Evolutionary conservation across 352 stramenopile species (phyloP).

Genomic region (Pythium phragmitis): DNA sequence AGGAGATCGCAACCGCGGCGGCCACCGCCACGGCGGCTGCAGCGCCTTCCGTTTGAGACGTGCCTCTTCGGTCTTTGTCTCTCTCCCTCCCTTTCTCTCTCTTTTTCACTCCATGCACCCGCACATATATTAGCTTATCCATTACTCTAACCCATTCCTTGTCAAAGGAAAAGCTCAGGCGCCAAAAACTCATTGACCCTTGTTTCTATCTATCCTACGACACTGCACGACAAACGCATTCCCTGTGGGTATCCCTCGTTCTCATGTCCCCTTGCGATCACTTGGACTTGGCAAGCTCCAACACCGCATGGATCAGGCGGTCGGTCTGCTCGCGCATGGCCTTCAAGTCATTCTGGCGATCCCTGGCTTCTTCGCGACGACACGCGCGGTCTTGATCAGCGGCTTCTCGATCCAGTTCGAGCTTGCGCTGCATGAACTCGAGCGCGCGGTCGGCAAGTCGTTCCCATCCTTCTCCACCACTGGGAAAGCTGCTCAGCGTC

Average conservation of each 20-base stretch:
- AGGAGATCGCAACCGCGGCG: constrained; percentile 4
- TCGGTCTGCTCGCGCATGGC: constrained; percentile 20
- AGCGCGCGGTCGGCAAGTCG: constrained; percentile 4
- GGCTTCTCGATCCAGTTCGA: constrained; percentile 15
- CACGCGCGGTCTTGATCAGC: constrained; percentile 12
- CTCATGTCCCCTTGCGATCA: background rate
- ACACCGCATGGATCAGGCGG: constrained; percentile 10
- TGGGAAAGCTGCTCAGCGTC: background rate
- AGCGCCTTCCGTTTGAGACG: constrained; percentile 5
- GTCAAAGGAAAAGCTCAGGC: too few relatives aligned
- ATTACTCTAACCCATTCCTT: too few relatives aligned
- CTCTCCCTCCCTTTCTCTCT: background rate
- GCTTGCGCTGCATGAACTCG: constrained; percentile 15
- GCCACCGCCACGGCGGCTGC: background rate
- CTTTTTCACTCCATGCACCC: background rate
- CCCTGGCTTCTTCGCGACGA: constrained; percentile 16
- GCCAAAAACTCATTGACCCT: too few relatives aligned
- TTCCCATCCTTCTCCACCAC: constrained; percentile 2
- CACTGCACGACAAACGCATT: background rate
- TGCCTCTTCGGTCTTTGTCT: background rate
- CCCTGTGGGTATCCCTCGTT: background rate
- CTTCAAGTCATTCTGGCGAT: constrained; percentile 11
- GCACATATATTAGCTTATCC: constrained; percentile 6
- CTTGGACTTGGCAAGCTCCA: constrained; percentile 11
- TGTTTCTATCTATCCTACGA: background rate